Conservation (phyloP, 306 rosid genomes). For the Hippophae gyantsensis region DNA sequence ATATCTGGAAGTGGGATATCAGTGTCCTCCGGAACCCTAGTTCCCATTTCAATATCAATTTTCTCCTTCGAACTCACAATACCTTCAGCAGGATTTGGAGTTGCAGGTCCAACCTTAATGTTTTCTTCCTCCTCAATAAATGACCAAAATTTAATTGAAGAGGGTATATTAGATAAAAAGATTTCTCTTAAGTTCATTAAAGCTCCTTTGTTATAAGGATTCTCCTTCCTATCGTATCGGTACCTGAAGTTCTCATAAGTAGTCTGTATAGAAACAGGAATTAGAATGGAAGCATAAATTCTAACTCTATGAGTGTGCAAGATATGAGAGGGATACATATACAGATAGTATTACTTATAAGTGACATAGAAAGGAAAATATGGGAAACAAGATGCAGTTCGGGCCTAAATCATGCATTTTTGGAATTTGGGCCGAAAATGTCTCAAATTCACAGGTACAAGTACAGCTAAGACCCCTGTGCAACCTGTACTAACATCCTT, state of each 20-base stretch:
- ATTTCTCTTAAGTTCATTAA: conserved; percentile 40
- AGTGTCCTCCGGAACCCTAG: conserved; percentile 35
- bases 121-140: conserved; percentile 42
- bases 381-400: no score
- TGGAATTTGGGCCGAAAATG: no score
- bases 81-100: conserved; percentile 35
- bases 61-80: conserved; percentile 51
- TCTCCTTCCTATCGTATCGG: conserved; percentile 72
- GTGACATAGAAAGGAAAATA: no score
- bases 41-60: conserved; percentile 77
- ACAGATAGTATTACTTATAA: no score
- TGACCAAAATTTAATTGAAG: conserved; percentile 50
- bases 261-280: conserved; percentile 43
- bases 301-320: neutral
- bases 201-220: conserved; percentile 60
- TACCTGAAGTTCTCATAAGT: conserved; percentile 91
- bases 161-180: conserved; percentile 46
- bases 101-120: conserved; percentile 22
- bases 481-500: no score
- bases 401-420: no score
- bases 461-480: no score
- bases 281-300: neutral
- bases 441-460: no score
- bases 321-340: neutral
- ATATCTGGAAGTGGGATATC: conserved; percentile 49